Evolutionary conservation across 805 yeast species (phyloP), one percentile per base, ranked within the genome.

Genomic region (Saccharomycopsis capsularis): DNA sequence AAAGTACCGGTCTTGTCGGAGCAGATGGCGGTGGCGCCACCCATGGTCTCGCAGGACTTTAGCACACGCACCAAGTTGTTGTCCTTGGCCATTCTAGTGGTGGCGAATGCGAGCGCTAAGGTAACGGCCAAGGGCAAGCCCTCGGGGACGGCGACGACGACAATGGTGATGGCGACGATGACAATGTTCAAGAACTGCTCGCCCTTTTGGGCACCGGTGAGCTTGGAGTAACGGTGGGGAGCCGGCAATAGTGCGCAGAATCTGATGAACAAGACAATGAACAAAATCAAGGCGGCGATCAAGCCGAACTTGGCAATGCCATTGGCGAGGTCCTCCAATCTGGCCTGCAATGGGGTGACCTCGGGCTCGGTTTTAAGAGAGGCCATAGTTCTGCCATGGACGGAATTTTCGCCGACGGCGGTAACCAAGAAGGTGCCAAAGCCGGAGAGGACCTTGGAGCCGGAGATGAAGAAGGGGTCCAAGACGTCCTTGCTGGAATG

Each of bases 71-170:
- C 99, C 59, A 93, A 71, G 63, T 91, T 91, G 55, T 95, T 95
- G 64, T 93, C 96, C 63, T 85, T 85, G 19, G 95, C 89, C 99
- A 93, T 93, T 66, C 98, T 78, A 7, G 96, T 90, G 2, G 99
- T 93, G 2, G 99, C 99, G 70, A 93, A 93, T 0, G 99, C 99
- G 56, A 93, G 71, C 0, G 99, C 96, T 42, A 93, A 73, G 1
- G 99, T 93, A 16, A 93, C 99, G 2, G 99, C 99, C 49, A 93
- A 71, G 1, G 99, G 99, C 50, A 93, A 75, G 54, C 99, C 99
- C 68, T 93, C 99, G 2, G 99, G 99, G n/a, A 93, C 96, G 0
- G 99, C 99, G 44, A 93, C 99, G 15, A 91, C 99, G 25, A 93
- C 81, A 57, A 93, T 76, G 0, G 99, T 89, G 52, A 93, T 85